A percentile compares a stretch with the other conserved stretches of the same genome.
phyloP scores from a whole-genome alignment of 345 rosid genomes.

The Anastatica hierochuntica region DNA sequence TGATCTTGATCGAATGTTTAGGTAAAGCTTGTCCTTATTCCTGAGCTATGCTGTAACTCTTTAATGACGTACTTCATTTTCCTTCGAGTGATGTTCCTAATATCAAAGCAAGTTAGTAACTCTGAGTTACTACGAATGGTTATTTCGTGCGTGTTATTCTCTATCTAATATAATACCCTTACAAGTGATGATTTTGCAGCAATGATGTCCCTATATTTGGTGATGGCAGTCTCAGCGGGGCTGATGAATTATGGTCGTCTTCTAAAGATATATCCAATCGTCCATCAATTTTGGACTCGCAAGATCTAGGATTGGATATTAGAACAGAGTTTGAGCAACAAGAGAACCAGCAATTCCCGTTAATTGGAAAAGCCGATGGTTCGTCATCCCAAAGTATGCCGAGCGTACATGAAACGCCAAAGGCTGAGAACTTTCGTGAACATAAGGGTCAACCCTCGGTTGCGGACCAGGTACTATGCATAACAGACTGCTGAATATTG shows the following conservation, averaged over 20 bases:
- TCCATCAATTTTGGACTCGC: slow-evolving; percentile 37
- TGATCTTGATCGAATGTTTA: slow-evolving; percentile 83
- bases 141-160: slow-evolving; percentile 14
- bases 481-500: slow-evolving; percentile 10
- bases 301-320: slow-evolving; percentile 34
- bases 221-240: slow-evolving; percentile 46
- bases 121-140: background rate
- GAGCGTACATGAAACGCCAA: slow-evolving; percentile 16
- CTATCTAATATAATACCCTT: slow-evolving; percentile 71
- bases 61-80: background rate
- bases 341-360: slow-evolving; percentile 35
- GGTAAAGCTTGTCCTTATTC: slow-evolving; percentile 45
- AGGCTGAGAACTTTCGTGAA: slow-evolving; percentile 29
- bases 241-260: slow-evolving; percentile 73
- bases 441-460: slow-evolving; percentile 19
- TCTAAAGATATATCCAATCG: slow-evolving; percentile 47
- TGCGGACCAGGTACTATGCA: slow-evolving; percentile 50
- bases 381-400: slow-evolving; percentile 35
- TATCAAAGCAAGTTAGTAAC: background rate
- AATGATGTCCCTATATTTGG: slow-evolving; percentile 82
- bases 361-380: slow-evolving; percentile 34
- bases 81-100: background rate
- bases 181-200: slow-evolving; percentile 95
- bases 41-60: background rate
- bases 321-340: slow-evolving; percentile 43